Base-by-base conservation (phyloP, 345 rosid species). In the Physaria fendleri region DNA sequence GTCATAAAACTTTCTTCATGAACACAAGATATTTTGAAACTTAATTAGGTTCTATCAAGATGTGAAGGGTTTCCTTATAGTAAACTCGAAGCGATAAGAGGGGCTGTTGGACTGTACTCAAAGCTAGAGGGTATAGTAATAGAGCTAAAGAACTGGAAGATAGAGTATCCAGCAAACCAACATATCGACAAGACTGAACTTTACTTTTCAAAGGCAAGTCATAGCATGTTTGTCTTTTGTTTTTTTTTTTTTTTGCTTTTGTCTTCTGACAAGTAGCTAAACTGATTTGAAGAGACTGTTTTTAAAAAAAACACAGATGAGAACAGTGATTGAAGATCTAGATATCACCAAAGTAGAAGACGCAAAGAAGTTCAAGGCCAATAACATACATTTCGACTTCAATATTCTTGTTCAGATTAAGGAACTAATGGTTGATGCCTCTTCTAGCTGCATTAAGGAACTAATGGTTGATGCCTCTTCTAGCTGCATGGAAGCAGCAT, bases 391-490 rank as follows among this genome's bases (percentile, higher is more conserved):
- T n/a, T 85, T 89, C 33, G 90, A 89, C 75, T 83, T 89, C 79
- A 58, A 62, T 30, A 50, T 87, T 47, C 77, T 93, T 21, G 33
- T 77, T 25, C 78, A 71, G 57, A 71, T 87, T 60, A 89, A 81
- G 74, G 99, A 93, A 67, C 35, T 76, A 35, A 76, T 78, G 82
- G 97, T 93, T 66, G 90, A 93, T 75, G 70, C 83, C 79, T 93
- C 92, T 54, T 87, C 97, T 8, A 76, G 81, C 72, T 83, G 91
- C 76, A 93, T 89, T n/a, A n/a, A n/a, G n/a, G n/a, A n/a, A n/a
- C n/a, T 76, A 35, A 76, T 78, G 82, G 97, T 93, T 66, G 90
- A 93, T 75, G 70, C 83, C 79, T 93, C 92, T 54, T 87, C 97
- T 8, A 76, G 81, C 72, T 83, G 91, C 76, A 93, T 89, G 88